Evolutionary conservation across 2,329 filamentous ascomycete genomes (phyloP).

Genomic region (Chaetomiaceae sp.): DNA sequence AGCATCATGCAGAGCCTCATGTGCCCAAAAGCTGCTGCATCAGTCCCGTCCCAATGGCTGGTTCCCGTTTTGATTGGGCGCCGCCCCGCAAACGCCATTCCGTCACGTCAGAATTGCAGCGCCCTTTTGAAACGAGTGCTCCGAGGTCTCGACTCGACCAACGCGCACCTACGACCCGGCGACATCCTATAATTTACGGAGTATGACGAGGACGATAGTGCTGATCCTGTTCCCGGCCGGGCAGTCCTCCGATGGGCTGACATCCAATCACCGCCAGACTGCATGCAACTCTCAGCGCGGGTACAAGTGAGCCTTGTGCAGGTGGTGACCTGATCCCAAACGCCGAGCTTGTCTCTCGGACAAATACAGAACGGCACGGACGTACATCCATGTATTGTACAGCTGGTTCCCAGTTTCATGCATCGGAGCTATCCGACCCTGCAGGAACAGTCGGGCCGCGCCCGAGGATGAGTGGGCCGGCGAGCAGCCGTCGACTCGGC

Average conservation of each 20-base stretch:
- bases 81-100: background rate
- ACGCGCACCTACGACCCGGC: too few species aligned
- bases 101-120: background rate
- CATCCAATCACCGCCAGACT: too few species aligned
- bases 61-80: background rate
- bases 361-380: too few species aligned
- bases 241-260: too few species aligned
- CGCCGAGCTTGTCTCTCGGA: background rate
- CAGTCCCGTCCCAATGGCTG: background rate
- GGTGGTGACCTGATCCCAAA: background rate
- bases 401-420: background rate
- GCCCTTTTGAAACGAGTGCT: too few species aligned
- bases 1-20: constrained; percentile 8
- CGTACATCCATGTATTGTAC: too few species aligned
- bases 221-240: too few species aligned
- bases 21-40: background rate
- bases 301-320: too few species aligned
- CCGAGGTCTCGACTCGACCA: too few species aligned
- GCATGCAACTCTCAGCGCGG: too few species aligned
- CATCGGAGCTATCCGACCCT: constrained; percentile 10
- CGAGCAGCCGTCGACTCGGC: background rate
- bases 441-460: constrained; percentile 9
- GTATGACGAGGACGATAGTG: too few species aligned
- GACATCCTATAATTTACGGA: too few species aligned
- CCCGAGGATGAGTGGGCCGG: background rate